These are phyloP conservation scores for Discostella pseudostelligera DNA, from an alignment of 108 stramenopile species.

Conservation along the genomic window DNA sequence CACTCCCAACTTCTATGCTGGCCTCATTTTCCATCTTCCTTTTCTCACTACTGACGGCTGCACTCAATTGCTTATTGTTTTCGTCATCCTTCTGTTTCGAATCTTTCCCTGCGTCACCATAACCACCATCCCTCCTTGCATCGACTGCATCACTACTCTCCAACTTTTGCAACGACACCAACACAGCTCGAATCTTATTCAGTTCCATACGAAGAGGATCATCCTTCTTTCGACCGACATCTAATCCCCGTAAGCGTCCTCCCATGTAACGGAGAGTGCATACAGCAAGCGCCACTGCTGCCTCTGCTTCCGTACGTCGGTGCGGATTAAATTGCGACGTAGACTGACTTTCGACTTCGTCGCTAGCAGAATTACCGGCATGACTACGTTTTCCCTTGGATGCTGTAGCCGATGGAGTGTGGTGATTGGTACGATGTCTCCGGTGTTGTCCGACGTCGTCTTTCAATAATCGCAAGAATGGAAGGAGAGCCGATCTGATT, in stretches of 20 bases:
- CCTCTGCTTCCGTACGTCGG: conserved; percentile 48
- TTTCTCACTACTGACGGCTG: no score
- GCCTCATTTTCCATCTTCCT: no score
- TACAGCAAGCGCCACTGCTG: conserved; percentile 70
- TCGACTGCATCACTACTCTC: conserved; percentile 11
- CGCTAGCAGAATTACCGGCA: background rate
- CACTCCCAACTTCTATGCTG: no score
- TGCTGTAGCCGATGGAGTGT: no score
- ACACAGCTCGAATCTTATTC: conserved; percentile 62
- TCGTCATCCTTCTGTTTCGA: no score
- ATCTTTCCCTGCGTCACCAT: no score
- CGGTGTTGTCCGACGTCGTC: conserved; percentile 10
- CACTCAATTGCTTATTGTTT: no score
- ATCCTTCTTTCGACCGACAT: conserved; percentile 56
- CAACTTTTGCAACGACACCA: conserved; percentile 50
- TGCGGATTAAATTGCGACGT: conserved; percentile 10
- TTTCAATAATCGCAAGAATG: conserved; percentile 27
- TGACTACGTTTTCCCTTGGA: background rate
- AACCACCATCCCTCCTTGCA: background rate
- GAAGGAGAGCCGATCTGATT: conserved; percentile 28
- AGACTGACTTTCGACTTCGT: background rate
- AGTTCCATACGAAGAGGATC: conserved; percentile 72
- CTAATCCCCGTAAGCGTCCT: conserved; percentile 60
- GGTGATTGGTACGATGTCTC: background rate
- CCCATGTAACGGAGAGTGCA: conserved; percentile 86